Conservation (phyloP, 2,329 filamentous ascomycete genomes). For the Colletotrichum spaethianum region DNA sequence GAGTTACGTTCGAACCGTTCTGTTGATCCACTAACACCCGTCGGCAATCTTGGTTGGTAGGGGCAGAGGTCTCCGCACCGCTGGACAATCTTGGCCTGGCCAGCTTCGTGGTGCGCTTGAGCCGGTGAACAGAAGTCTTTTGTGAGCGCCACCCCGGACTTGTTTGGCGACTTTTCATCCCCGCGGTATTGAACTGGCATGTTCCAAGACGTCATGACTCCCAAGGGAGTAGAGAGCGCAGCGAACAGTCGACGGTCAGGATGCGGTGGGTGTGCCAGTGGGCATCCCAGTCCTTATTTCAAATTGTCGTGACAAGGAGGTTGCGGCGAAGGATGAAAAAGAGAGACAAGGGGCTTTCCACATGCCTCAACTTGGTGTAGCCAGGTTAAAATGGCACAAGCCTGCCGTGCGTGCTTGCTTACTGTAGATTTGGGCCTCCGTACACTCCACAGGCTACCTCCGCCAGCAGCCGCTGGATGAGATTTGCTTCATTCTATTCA, state of each 20-base stretch:
- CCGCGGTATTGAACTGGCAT: not conserved
- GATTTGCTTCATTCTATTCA: not conserved
- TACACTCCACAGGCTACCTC: not conserved
- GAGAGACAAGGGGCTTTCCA: slow-evolving; percentile 19
- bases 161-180: too few relatives aligned
- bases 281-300: slow-evolving; percentile 6
- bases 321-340: not conserved
- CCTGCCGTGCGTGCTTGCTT: not conserved
- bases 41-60: not conserved
- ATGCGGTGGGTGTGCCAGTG: not conserved
- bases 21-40: not conserved
- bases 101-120: not conserved
- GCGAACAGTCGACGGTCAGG: not conserved
- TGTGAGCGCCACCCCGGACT: not conserved
- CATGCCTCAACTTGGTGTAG: not conserved
- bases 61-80: not conserved
- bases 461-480: not conserved
- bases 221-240: not conserved
- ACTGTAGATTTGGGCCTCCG: not conserved
- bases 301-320: slow-evolving; percentile 16
- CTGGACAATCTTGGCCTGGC: not conserved
- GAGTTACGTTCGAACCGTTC: not conserved
- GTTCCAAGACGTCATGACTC: slow-evolving; percentile 35
- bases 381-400: not conserved
- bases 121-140: not conserved